phyloP scores from a whole-genome alignment of 2,329 filamentous ascomycete species.

The Tolypocladium ovalisporum region DNA sequence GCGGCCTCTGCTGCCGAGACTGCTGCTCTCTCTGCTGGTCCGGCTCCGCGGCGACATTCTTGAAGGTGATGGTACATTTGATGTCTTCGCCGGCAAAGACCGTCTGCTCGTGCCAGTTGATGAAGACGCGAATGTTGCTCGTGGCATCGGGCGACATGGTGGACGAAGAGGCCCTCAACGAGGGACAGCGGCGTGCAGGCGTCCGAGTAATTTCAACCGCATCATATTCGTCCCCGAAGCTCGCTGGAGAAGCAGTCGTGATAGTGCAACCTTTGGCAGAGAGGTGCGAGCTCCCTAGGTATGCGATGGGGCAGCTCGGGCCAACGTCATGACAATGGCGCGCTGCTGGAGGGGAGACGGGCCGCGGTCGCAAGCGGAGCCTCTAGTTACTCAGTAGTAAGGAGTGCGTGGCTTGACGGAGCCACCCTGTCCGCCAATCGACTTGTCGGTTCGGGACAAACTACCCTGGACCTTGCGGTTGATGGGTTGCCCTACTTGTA shows the following conservation, averaged over 20 bases:
- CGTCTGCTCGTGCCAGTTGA: slow-evolving; percentile 86
- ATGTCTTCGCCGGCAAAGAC: slow-evolving; percentile 96
- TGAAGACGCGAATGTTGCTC: slow-evolving; percentile 84
- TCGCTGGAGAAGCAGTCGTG: neutral
- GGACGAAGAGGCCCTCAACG: slow-evolving; percentile 16
- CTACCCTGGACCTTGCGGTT: neutral
- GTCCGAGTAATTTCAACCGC: slow-evolving; percentile 13
- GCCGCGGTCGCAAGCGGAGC: neutral
- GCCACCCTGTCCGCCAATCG: neutral
- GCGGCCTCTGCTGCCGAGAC: slow-evolving; percentile 11
- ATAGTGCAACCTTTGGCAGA: too few species aligned
- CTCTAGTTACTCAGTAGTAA: too few species aligned
- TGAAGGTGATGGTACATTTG: slow-evolving; percentile 93
- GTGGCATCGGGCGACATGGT: slow-evolving; percentile 38
- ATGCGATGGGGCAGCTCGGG: neutral
- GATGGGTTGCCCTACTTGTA: too few species aligned
- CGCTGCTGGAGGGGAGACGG: neutral
- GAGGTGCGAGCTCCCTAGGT: neutral
- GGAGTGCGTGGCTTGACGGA: neutral
- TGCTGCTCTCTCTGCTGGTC: slow-evolving; percentile 18
- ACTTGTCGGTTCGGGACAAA: neutral
- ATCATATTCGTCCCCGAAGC: slow-evolving; percentile 17
- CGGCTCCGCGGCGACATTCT: slow-evolving; percentile 56
- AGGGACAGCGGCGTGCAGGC: slow-evolving; percentile 15
- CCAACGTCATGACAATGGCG: slow-evolving; percentile 5